Evolutionary conservation across 495 filamentous ascomycete species (phyloP).

Genomic region (Penicillium salamii): DNA sequence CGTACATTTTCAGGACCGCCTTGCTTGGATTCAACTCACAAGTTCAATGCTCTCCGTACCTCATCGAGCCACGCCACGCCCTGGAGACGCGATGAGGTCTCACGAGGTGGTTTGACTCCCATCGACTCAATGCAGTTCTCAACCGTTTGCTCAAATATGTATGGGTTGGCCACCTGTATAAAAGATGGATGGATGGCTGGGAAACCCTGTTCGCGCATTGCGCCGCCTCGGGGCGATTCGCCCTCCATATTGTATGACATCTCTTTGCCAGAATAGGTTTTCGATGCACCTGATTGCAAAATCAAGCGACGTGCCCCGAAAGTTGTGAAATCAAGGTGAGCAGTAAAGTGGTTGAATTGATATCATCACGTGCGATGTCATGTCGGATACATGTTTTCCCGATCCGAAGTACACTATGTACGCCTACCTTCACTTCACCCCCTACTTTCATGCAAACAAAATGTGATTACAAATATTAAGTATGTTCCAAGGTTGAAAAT

Average conservation of each 20-base stretch:
- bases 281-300: neutral
- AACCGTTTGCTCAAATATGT: conserved; percentile 61
- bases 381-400: no score
- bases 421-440: no score
- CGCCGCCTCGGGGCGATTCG: conserved; percentile 10
- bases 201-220: conserved; percentile 12
- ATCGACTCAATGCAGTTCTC: conserved; percentile 54
- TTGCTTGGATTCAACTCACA: conserved; percentile 48
- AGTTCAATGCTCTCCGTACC: conserved; percentile 64
- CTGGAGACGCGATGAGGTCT: conserved; percentile 68
- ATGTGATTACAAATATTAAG: neutral
- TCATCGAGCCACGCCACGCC: conserved; percentile 80
- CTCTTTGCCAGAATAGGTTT: neutral
- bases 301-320: neutral
- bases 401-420: neutral
- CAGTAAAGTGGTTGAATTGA: no score
- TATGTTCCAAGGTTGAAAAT: neutral
- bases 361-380: no score
- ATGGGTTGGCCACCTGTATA: conserved; percentile 68
- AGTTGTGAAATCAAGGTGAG: neutral
- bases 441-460: no score
- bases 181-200: conserved; percentile 65
- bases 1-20: conserved; percentile 8
- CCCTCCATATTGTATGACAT: conserved; percentile 27
- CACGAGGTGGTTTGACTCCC: conserved; percentile 55